Percentiles rank a stretch among this genome's conserved stretches.
These are phyloP conservation scores for Malus sieversii DNA, from an alignment of 306 rosid genomes.

Conservation along the genomic window DNA sequence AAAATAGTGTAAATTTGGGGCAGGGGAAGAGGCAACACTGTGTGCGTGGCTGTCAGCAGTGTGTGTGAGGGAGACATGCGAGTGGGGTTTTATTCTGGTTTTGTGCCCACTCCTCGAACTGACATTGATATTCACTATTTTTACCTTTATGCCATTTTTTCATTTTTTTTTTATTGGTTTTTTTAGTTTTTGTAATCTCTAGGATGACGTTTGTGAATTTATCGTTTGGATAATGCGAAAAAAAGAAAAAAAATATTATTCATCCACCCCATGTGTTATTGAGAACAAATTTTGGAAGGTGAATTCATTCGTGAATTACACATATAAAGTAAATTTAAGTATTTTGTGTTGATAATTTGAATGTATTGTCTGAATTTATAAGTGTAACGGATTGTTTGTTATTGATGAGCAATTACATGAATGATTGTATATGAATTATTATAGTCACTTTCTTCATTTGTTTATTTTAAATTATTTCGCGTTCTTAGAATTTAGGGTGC, in stretches of 20 bases:
- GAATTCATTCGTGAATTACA: background rate
- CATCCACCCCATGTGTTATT: background rate
- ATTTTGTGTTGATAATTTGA: background rate
- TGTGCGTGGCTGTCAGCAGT: slow-evolving; percentile 1
- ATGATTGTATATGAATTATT: background rate
- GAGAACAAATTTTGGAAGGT: background rate
- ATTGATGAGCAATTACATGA: background rate
- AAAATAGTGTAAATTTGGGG: slow-evolving; percentile 13
- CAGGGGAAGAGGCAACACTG: slow-evolving; percentile 6
- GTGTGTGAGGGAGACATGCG: slow-evolving; percentile 16
- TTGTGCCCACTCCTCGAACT: background rate
- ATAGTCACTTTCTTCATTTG: background rate
- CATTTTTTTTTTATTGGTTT: background rate
- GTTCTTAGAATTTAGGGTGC: too few relatives aligned
- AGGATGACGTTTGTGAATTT: background rate
- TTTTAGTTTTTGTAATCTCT: slow-evolving; percentile 1
- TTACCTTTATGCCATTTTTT: slow-evolving; percentile 32
- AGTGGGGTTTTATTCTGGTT: slow-evolving; percentile 40
- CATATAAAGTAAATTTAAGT: too few relatives aligned
- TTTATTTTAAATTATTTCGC: background rate
- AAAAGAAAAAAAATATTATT: background rate
- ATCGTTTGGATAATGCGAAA: background rate
- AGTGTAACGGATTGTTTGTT: background rate
- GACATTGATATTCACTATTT: slow-evolving; percentile 16
- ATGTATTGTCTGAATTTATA: background rate